A percentile compares a stretch with the other conserved stretches of the same genome.
Evolutionary conservation across 2,329 filamentous ascomycete genomes (phyloP).

Genomic region (Fusarium burgessii): DNA sequence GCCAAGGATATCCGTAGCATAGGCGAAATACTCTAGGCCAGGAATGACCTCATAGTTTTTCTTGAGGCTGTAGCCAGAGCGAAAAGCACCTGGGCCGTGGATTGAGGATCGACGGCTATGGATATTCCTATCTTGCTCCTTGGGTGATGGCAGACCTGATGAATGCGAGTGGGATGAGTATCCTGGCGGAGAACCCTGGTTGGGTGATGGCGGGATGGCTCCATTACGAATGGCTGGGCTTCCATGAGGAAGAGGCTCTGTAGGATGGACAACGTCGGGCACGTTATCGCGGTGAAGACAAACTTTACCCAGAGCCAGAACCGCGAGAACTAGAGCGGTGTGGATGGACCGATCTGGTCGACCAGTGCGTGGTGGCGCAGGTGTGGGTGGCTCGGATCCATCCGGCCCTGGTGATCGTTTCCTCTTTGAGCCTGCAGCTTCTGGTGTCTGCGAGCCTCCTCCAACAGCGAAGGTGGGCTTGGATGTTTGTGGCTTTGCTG

Average conservation of each 20-base stretch:
- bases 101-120: slow-evolving; percentile 65
- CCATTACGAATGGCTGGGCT: slow-evolving; percentile 61
- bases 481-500: slow-evolving; percentile 46
- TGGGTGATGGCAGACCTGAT: slow-evolving; percentile 64
- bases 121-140: slow-evolving; percentile 60
- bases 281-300: slow-evolving; percentile 69
- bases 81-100: slow-evolving; percentile 54
- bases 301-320: slow-evolving; percentile 89
- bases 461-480: slow-evolving; percentile 52
- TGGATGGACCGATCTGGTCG: slow-evolving; percentile 75
- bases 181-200: slow-evolving; percentile 66
- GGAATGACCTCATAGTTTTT: slow-evolving; percentile 87
- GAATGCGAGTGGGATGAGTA: slow-evolving; percentile 61
- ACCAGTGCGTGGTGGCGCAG: slow-evolving; percentile 55
- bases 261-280: slow-evolving; percentile 65
- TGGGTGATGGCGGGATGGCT: slow-evolving; percentile 62
- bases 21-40: slow-evolving; percentile 89
- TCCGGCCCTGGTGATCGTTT: slow-evolving; percentile 65
- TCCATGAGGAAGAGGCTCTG: slow-evolving; percentile 50
- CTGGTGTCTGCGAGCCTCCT: slow-evolving; percentile 43
- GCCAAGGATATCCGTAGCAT: slow-evolving; percentile 87
- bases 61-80: slow-evolving; percentile 50
- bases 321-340: slow-evolving; percentile 84
- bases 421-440: slow-evolving; percentile 60
- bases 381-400: slow-evolving; percentile 49